phyloP scores from a whole-genome alignment of 169 alveolate species.

The Perkinsus chesapeaki region DNA sequence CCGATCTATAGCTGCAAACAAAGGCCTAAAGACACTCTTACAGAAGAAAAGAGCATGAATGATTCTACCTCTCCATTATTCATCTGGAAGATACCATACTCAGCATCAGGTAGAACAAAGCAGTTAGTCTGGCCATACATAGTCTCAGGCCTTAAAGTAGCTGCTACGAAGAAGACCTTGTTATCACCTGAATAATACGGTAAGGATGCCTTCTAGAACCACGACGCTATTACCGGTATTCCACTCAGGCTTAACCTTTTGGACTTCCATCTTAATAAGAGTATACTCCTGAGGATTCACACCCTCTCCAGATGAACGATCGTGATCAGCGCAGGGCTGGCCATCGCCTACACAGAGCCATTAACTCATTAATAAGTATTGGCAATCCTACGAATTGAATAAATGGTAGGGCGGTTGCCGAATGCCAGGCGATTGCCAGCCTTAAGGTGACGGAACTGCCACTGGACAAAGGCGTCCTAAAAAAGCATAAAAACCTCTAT shows the following conservation, averaged over 20 bases:
- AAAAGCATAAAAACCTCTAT: background rate
- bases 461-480: conserved; percentile 64
- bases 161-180: conserved; percentile 84
- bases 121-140: conserved; percentile 98
- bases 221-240: conserved; percentile 6
- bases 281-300: conserved; percentile 94
- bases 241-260: conserved; percentile 43
- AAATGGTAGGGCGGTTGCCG: conserved; percentile 56
- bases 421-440: conserved; percentile 12
- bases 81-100: conserved; percentile 65
- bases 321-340: conserved; percentile 98
- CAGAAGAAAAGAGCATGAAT: background rate
- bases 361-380: background rate
- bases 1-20: conserved; percentile 60
- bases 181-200: conserved; percentile 39
- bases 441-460: conserved; percentile 94
- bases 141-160: conserved; percentile 99
- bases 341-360: conserved; percentile 54
- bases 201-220: conserved; percentile 8
- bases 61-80: conserved; percentile 51
- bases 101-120: conserved; percentile 82
- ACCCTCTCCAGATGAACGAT: conserved; percentile 85
- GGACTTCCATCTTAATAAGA: conserved; percentile 77
- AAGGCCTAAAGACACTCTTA: conserved; percentile 23
- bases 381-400: background rate